phyloP scores from a whole-genome alignment of 2,329 filamentous ascomycete genomes.

The Ophiostoma fasciatum region DNA sequence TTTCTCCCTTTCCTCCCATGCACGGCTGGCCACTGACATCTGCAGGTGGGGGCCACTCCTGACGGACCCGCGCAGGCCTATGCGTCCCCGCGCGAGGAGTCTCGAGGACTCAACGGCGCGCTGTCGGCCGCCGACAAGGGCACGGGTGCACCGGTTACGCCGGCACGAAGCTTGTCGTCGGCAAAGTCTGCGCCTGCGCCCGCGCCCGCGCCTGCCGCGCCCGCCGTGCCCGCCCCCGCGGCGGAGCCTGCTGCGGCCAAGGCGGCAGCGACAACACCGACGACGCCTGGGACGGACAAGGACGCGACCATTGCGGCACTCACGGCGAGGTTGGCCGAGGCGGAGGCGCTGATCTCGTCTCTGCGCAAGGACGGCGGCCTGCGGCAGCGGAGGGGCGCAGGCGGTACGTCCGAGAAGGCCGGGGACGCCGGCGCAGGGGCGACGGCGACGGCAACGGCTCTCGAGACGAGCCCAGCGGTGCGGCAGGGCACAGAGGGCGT shows the following conservation, averaged over 20 bases:
- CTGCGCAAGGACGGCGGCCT: constrained; percentile 59
- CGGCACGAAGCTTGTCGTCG: not conserved
- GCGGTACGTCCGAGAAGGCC: constrained; percentile 27
- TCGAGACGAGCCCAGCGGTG: constrained; percentile 37
- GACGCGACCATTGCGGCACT: constrained; percentile 15
- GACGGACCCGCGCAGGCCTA: constrained; percentile 18
- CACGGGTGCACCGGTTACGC: not conserved
- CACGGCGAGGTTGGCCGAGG: constrained; percentile 33
- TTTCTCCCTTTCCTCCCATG: not conserved
- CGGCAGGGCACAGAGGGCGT: constrained; percentile 58
- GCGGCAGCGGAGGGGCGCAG: constrained; percentile 54
- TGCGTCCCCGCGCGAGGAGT: constrained; percentile 18
- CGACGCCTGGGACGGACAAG: constrained; percentile 7
- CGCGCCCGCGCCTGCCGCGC: not conserved
- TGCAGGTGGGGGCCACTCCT: constrained; percentile 19
- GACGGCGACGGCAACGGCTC: constrained; percentile 26
- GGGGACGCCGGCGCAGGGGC: constrained; percentile 13
- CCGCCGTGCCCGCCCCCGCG: not conserved
- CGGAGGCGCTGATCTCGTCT: constrained; percentile 56
- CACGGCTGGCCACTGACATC: too few relatives aligned
- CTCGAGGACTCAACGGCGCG: constrained; percentile 11
- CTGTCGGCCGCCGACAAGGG: constrained; percentile 7
- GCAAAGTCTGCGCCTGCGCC: not conserved
- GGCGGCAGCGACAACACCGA: too few relatives aligned
- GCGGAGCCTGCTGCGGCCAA: too few relatives aligned